These are phyloP conservation scores for Linnemannia zychae DNA, from an alignment of 192 early-diverging fungal species.

Conservation along the genomic window DNA sequence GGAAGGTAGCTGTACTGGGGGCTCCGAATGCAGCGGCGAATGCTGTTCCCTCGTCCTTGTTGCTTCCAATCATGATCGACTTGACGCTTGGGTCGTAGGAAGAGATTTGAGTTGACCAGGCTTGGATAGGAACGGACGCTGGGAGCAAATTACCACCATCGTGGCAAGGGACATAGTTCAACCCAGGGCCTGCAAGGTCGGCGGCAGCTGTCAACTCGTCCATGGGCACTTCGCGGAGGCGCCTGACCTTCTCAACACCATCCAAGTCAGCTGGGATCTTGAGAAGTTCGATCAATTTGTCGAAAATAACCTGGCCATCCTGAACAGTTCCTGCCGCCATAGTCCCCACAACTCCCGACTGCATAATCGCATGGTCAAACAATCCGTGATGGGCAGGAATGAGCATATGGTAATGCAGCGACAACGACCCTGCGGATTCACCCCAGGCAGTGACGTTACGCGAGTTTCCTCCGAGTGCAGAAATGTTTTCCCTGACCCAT, in stretches of 20 bases:
- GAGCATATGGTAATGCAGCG: slow-evolving; percentile 39
- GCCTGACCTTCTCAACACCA: slow-evolving; percentile 21
- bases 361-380: slow-evolving; percentile 53
- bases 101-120: neutral
- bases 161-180: neutral
- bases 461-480: slow-evolving; percentile 22
- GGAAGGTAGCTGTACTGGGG: neutral
- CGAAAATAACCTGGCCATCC: slow-evolving; percentile 31
- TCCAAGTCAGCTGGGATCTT: slow-evolving; percentile 26
- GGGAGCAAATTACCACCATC: slow-evolving; percentile 23
- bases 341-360: slow-evolving; percentile 24
- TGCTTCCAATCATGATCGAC: slow-evolving; percentile 32
- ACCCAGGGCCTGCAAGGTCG: neutral
- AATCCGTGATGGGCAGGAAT: slow-evolving; percentile 20
- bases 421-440: slow-evolving; percentile 35
- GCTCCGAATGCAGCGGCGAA: slow-evolving; percentile 13
- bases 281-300: slow-evolving; percentile 7
- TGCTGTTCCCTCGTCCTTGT: slow-evolving; percentile 34
- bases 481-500: slow-evolving; percentile 41
- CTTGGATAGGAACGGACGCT: slow-evolving; percentile 14
- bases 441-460: slow-evolving; percentile 31
- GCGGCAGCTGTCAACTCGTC: slow-evolving; percentile 16
- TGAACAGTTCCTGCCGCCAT: slow-evolving; percentile 1
- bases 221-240: slow-evolving; percentile 9
- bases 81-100: slow-evolving; percentile 34